Evolutionary conservation across 106 monocot genomes (phyloP).

Genomic region (Hemerocallis citrina): DNA sequence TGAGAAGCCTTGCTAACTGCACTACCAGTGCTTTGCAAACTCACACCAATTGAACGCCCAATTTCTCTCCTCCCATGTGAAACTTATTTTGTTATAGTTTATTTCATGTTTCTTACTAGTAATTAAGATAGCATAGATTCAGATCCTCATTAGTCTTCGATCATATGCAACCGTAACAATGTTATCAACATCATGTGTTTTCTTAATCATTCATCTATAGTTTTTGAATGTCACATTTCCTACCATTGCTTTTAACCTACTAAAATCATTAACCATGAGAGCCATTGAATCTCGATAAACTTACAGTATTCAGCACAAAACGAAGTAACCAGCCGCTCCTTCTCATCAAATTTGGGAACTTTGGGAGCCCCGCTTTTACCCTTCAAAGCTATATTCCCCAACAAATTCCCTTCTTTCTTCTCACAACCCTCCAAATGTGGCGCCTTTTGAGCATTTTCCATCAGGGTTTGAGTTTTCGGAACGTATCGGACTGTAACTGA

Average conservation of each 20-base stretch:
- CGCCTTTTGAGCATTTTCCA: not conserved
- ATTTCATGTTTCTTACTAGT: too few relatives aligned
- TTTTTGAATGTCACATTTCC: too few relatives aligned
- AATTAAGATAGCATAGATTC: too few relatives aligned
- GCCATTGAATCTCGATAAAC: not conserved
- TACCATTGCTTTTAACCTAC: not conserved
- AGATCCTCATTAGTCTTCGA: too few relatives aligned
- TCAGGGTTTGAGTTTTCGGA: not conserved
- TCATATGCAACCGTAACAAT: too few relatives aligned
- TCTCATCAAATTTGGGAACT: not conserved
- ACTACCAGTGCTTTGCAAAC: too few relatives aligned
- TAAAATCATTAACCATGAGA: not conserved
- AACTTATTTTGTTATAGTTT: too few relatives aligned
- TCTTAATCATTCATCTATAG: too few relatives aligned
- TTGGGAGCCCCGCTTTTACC: not conserved
- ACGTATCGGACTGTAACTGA: not conserved
- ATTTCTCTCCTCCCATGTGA: too few relatives aligned
- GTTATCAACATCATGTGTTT: too few relatives aligned
- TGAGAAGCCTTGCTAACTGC: too few relatives aligned
- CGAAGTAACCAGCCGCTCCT: not conserved
- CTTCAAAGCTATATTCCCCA: not conserved
- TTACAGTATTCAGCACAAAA: not conserved
- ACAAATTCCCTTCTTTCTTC: conserved; percentile 5
- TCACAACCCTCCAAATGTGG: not conserved
- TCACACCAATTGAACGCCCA: too few relatives aligned